Conservation (phyloP, 2,329 filamentous ascomycete genomes). For the Aspergillus sp. region DNA sequence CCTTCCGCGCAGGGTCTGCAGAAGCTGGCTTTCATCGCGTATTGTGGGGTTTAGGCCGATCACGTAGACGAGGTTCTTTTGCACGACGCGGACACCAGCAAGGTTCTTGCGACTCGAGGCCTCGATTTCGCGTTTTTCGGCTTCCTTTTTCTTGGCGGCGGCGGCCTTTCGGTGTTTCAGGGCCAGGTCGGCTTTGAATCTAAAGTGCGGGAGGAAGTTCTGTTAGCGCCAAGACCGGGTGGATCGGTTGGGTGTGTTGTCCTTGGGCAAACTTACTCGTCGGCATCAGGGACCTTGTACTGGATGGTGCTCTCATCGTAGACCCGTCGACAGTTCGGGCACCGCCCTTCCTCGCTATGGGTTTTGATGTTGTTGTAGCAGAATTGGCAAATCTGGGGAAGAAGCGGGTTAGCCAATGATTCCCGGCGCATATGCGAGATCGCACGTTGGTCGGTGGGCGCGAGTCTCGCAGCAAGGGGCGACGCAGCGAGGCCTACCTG, state of each 20-base stretch:
- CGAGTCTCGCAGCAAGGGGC: not conserved
- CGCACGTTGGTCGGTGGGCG: not conserved
- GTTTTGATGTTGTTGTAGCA: conserved; percentile 99
- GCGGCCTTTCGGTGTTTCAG: conserved; percentile 88
- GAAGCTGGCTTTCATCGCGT: conserved; percentile 78
- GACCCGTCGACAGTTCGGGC: conserved; percentile 90
- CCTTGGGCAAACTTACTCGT: conserved; percentile 68
- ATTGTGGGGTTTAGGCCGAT: conserved; percentile 90
- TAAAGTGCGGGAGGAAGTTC: conserved; percentile 20
- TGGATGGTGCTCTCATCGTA: conserved; percentile 98
- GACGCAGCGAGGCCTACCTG: conserved; percentile 63
- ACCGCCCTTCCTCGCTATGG: conserved; percentile 88
- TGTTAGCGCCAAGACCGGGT: conserved; percentile 21
- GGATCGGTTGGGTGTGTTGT: not conserved
- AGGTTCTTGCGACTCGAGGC: conserved; percentile 94
- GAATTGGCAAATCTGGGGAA: conserved; percentile 87
- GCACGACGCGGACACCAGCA: conserved; percentile 89
- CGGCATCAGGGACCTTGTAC: conserved; percentile 89
- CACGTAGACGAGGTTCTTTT: conserved; percentile 98
- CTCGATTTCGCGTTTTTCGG: conserved; percentile 93
- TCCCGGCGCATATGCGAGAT: conserved; percentile 11
- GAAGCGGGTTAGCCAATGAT: conserved; percentile 4
- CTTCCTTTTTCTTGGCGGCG: conserved; percentile 86
- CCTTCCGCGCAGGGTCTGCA: conserved; percentile 82
- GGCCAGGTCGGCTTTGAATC: conserved; percentile 50